Evolutionary conservation across 163 green algal species (phyloP).

Genomic region (Volvox carteri): DNA sequence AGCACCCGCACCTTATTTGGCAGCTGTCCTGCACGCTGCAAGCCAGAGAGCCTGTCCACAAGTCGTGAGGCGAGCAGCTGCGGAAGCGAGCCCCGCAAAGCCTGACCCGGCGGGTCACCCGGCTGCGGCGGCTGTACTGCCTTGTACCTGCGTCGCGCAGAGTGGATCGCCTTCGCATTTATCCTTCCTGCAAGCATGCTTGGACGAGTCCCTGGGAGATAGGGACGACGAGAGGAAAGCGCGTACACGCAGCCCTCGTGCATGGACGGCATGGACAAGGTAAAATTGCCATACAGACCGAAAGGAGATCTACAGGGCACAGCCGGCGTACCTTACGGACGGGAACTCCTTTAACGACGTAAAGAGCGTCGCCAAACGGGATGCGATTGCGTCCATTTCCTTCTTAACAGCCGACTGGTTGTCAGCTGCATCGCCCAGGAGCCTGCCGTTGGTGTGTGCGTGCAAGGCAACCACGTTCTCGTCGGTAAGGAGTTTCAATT

Average conservation of each 20-base stretch:
- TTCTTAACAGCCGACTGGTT: conserved; percentile 24
- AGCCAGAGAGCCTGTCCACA: conserved; percentile 45
- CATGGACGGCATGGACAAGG: too few relatives aligned
- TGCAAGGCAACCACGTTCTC: too few relatives aligned
- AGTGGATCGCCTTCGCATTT: too few relatives aligned
- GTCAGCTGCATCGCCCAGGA: conserved; percentile 59
- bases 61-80: conserved; percentile 61
- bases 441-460: too few relatives aligned
- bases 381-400: conserved; percentile 77
- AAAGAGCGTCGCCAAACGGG: conserved; percentile 86
- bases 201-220: not conserved
- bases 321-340: conserved; percentile 59
- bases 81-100: conserved; percentile 67
- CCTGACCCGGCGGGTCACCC: conserved; percentile 75
- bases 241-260: too few relatives aligned
- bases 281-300: too few relatives aligned
- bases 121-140: conserved; percentile 71
- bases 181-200: too few relatives aligned
- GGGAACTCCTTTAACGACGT: conserved; percentile 84
- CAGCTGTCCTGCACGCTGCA: conserved; percentile 72
- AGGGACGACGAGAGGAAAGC: not conserved
- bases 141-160: conserved; percentile 76
- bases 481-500: too few relatives aligned
- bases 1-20: conserved; percentile 67
- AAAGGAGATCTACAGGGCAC: too few relatives aligned